Evolutionary conservation across 768 basidiomycete species (phyloP).

Genomic region (Lactifluus pinguis): DNA sequence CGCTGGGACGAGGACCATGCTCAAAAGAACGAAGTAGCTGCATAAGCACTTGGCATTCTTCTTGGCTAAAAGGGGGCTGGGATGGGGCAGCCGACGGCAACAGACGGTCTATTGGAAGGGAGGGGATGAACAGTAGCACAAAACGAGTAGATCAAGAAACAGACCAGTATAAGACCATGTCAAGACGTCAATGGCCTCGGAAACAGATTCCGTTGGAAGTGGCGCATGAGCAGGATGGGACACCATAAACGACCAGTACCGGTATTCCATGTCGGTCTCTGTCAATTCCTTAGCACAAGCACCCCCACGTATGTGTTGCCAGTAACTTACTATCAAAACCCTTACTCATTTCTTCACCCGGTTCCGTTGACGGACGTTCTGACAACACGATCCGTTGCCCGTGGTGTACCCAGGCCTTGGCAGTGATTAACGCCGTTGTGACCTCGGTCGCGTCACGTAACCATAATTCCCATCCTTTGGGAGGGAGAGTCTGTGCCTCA

Average conservation of each 20-base stretch:
- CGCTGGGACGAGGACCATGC: slow-evolving; percentile 15
- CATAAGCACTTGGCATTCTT: slow-evolving; percentile 70
- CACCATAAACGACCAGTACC: slow-evolving; percentile 79
- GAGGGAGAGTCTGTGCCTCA: slow-evolving; percentile 27
- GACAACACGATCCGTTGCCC: slow-evolving; percentile 41
- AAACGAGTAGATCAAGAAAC: slow-evolving; percentile 9
- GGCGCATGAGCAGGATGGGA: slow-evolving; percentile 64
- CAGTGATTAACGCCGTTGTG: slow-evolving; percentile 30
- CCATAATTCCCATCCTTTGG: slow-evolving; percentile 53
- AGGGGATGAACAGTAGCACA: not conserved
- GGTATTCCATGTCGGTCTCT: slow-evolving; percentile 70
- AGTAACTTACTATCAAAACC: slow-evolving; percentile 36
- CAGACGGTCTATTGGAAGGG: slow-evolving; percentile 45
- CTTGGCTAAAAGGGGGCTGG: slow-evolving; percentile 62
- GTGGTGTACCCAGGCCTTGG: slow-evolving; percentile 61
- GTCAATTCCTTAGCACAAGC: not conserved
- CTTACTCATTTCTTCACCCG: slow-evolving; percentile 17
- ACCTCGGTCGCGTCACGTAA: slow-evolving; percentile 35
- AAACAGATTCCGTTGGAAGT: slow-evolving; percentile 45
- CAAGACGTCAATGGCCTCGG: slow-evolving; percentile 66
- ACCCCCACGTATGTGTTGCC: not conserved
- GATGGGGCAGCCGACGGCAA: slow-evolving; percentile 49
- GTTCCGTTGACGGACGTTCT: slow-evolving; percentile 33
- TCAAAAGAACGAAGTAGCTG: slow-evolving; percentile 42
- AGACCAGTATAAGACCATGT: slow-evolving; percentile 75